Percentiles rank a stretch among this genome's conserved stretches.
Conservation (phyloP, 768 basidiomycete genomes). For the Auricularia heimuer region DNA sequence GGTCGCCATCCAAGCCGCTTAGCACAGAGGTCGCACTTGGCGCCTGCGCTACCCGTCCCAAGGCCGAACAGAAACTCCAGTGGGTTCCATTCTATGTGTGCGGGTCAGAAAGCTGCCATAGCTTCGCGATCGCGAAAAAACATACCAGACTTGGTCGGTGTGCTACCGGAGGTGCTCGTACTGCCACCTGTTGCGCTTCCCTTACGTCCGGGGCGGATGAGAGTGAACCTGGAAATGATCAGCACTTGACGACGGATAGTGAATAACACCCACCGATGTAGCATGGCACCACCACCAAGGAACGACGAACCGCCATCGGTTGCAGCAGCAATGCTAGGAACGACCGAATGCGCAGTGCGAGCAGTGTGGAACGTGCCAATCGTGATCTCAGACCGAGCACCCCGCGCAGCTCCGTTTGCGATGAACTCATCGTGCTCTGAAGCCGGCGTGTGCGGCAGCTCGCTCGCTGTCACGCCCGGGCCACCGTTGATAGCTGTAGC, state of each 20-base stretch:
- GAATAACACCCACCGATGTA: constrained; percentile 1
- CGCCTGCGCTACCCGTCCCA: constrained; percentile 10
- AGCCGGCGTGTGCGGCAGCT: constrained; percentile 16
- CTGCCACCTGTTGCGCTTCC: constrained; percentile 19
- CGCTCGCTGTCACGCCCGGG: constrained; percentile 2
- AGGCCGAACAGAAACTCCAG: constrained; percentile 57
- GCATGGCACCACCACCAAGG: constrained; percentile 20
- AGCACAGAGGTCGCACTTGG: constrained; percentile 73
- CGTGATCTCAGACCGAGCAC: constrained; percentile 24
- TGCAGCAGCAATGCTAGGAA: constrained; percentile 46
- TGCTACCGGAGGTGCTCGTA: neutral
- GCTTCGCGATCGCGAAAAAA: neutral
- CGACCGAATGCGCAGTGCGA: constrained; percentile 30
- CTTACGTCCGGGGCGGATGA: constrained; percentile 70
- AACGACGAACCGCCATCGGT: constrained; percentile 73
- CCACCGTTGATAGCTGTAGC: constrained; percentile 19
- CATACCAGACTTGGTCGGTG: neutral
- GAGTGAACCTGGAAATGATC: constrained; percentile 78
- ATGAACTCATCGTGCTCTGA: constrained; percentile 13
- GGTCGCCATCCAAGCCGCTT: constrained; percentile 85
- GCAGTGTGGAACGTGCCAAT: constrained; percentile 21
- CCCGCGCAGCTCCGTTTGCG: constrained; percentile 14
- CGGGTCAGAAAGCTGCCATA: constrained; percentile 1
- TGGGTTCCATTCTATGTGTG: constrained; percentile 50
- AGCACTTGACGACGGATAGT: neutral